Evolutionary conservation across 306 rosid species (phyloP), one percentile per base, ranked within the genome.

Genomic region (Neltuma alba): DNA sequence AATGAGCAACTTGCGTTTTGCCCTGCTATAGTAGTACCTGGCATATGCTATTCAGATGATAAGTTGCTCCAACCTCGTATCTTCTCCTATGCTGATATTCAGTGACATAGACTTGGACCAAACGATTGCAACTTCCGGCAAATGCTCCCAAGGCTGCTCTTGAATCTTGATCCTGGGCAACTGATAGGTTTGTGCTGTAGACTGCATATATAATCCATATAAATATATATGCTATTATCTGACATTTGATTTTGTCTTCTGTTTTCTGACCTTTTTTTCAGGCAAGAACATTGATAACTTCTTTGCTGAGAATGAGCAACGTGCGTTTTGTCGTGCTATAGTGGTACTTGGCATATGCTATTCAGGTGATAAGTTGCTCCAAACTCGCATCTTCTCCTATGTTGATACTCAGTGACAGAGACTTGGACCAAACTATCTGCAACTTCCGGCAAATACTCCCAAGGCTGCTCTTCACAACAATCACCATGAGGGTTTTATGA

Each of bases 401-500:
- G n/a, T n/a, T n/a, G n/a, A n/a, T n/a, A n/a, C n/a, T n/a, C n/a
- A n/a, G n/a, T n/a, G n/a, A n/a, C n/a, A n/a, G n/a, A n/a, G n/a
- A n/a, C n/a, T n/a, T n/a, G 98, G 98, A 74, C 98, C 98, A 33
- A 94, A 94, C 89, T 94, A 94, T 79, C 88, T 94, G 87, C 97
- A 87, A 72, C 94, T 94, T 85, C 98, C 98, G 50, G 92, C 60
- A 36, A 94, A 94, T 85, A 92, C 98, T 77, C 97, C 98, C 79
- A 94, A 92, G 88, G 78, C 81, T 82, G 86, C 97, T 76, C 97
- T 92, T 88, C 97, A 94, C 89, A 94, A 92, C 89, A 94, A 94
- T 79, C 98, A 94, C 83, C 91, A 94, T 55, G 97, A 94, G 1
- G 97, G 98, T 83, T 80, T 88, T 86, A 94, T 94, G 97, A 94